Conservation (phyloP, 2,329 filamentous ascomycete genomes). For the Phaeophleospora eucalypticola region DNA sequence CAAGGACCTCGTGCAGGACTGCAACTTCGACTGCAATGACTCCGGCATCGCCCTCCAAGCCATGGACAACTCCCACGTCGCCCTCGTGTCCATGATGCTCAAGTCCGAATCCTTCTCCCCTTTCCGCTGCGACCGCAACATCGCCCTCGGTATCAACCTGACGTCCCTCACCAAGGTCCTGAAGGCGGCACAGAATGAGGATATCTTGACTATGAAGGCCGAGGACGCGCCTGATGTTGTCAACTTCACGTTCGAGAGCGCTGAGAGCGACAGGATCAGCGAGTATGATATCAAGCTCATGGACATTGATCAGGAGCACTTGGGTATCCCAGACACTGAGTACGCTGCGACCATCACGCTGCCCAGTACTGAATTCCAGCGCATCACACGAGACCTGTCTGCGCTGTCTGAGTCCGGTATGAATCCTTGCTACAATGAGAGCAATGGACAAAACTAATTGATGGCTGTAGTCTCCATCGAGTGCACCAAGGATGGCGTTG, state of each 20-base stretch:
- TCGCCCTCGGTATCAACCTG: conserved; percentile 95
- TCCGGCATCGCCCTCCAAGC: conserved; percentile 95
- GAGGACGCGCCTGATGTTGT: conserved; percentile 94
- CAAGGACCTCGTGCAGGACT: conserved; percentile 98
- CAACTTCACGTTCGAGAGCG: conserved; percentile 92
- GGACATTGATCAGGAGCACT: conserved; percentile 99
- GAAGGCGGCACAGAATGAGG: conserved; percentile 87
- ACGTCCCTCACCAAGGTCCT: conserved; percentile 96
- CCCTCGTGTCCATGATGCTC: conserved; percentile 97
- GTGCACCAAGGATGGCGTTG: conserved; percentile 93
- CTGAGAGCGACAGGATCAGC: conserved; percentile 81
- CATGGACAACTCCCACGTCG: conserved; percentile 99
- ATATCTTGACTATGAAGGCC: conserved; percentile 93
- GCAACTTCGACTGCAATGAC: conserved; percentile 99
- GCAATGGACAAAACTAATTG: not conserved
- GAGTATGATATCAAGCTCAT: conserved; percentile 99
- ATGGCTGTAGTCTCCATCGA: conserved; percentile 77
- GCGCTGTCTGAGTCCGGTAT: conserved; percentile 91
- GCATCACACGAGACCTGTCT: conserved; percentile 88
- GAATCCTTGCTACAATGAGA: not conserved
- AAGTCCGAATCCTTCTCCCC: conserved; percentile 91
- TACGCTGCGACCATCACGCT: conserved; percentile 88
- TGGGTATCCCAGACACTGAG: conserved; percentile 98
- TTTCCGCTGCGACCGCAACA: conserved; percentile 98
- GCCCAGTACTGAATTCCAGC: conserved; percentile 85